Conservation (phyloP, 345 rosid genomes). For the Populus pruinosa region DNA sequence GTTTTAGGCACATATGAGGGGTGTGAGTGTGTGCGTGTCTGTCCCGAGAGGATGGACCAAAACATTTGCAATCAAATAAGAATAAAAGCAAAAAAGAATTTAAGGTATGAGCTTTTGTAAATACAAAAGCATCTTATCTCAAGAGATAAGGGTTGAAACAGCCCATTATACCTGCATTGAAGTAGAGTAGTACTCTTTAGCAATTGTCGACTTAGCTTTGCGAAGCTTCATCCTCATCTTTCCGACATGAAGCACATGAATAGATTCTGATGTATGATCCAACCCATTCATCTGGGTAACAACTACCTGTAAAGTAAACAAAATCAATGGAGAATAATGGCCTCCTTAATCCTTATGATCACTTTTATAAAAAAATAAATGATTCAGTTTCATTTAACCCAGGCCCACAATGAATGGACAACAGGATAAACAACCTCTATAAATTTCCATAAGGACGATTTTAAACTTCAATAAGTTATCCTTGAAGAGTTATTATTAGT, state of each 20-base stretch:
- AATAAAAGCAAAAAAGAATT: background rate
- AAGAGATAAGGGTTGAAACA: background rate
- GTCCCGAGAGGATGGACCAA: background rate
- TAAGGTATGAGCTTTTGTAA: background rate
- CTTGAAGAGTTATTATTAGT: background rate
- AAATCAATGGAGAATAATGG: background rate
- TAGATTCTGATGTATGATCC: constrained; percentile 67
- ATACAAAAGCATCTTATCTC: background rate
- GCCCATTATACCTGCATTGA: constrained; percentile 68
- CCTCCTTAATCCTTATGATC: background rate
- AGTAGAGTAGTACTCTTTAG: constrained; percentile 84
- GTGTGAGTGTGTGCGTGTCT: background rate
- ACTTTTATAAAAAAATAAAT: background rate
- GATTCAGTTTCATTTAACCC: background rate
- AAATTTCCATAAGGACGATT: background rate
- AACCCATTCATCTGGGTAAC: constrained; percentile 74
- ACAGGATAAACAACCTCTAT: background rate
- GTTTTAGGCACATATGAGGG: background rate
- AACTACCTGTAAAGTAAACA: constrained; percentile 50
- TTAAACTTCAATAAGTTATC: background rate
- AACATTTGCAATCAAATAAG: background rate
- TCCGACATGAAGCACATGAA: constrained; percentile 83
- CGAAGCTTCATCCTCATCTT: constrained; percentile 95
- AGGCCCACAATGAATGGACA: background rate
- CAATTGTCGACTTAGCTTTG: constrained; percentile 62